Percentiles rank a stretch among this genome's conserved stretches.
Evolutionary conservation across 2,329 filamentous ascomycete genomes (phyloP).

Genomic region (Fusarium buharicum): DNA sequence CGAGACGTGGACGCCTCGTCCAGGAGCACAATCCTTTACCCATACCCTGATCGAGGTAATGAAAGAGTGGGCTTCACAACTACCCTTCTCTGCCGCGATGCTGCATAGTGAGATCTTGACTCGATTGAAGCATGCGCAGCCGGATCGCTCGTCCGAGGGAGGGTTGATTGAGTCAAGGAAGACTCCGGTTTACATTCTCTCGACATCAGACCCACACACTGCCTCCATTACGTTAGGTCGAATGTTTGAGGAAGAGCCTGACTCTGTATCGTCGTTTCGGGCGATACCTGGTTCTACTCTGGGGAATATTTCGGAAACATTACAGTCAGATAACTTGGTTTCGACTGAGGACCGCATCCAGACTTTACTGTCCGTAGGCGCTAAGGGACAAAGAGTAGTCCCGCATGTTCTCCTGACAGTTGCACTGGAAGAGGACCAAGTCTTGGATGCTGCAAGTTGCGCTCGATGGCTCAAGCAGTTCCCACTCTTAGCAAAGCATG

Average conservation of each 20-base stretch:
- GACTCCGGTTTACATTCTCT: conserved; percentile 44
- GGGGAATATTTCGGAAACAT: conserved; percentile 37
- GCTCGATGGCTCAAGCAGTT: conserved; percentile 46
- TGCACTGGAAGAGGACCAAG: conserved; percentile 42
- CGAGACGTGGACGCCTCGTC: conserved; percentile 42
- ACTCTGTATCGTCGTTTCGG: conserved; percentile 35
- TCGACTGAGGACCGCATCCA: conserved; percentile 42
- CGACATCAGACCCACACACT: conserved; percentile 40
- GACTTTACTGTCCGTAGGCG: conserved; percentile 32
- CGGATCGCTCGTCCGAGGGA: conserved; percentile 38
- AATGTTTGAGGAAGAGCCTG: conserved; percentile 33
- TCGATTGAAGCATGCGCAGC: conserved; percentile 42
- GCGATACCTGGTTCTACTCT: conserved; percentile 35
- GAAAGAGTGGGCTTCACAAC: conserved; percentile 42
- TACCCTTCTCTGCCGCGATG: conserved; percentile 44
- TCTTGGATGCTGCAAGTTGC: conserved; percentile 42
- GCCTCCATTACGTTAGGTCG: conserved; percentile 43
- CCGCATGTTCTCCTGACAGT: conserved; percentile 44
- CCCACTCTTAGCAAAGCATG: conserved; percentile 42
- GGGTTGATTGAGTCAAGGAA: conserved; percentile 41
- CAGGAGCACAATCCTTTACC: conserved; percentile 43
- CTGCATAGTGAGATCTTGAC: conserved; percentile 44
- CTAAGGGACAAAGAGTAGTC: conserved; percentile 38
- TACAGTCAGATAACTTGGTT: conserved; percentile 35
- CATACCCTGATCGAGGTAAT: conserved; percentile 43